Conservation (phyloP, 1,284 basidiomycete genomes). For the Lignosus rhinocerotis region DNA sequence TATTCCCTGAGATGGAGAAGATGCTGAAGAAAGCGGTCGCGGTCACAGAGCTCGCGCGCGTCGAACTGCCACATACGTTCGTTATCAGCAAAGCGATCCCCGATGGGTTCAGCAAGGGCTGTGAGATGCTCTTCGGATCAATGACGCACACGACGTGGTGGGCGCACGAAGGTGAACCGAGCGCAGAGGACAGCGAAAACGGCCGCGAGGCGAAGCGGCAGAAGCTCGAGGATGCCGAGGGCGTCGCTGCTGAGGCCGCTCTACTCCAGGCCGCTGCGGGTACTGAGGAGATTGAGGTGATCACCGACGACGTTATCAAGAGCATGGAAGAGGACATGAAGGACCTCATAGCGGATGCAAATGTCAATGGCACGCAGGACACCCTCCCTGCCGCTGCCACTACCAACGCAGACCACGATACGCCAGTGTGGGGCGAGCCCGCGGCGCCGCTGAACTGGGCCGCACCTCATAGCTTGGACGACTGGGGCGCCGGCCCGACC, state of each 20-base stretch:
- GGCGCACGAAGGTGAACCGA: conserved; percentile 8
- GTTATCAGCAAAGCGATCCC: conserved; percentile 54
- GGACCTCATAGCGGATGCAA: conserved; percentile 15
- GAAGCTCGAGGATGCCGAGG: conserved; percentile 19
- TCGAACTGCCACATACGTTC: conserved; percentile 59
- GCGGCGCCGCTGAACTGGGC: conserved; percentile 8
- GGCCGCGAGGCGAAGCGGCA: conserved; percentile 29
- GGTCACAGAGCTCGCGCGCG: conserved; percentile 48
- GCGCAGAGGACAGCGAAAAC: conserved; percentile 4
- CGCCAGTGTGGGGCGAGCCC: conserved; percentile 6
- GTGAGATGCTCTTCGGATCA: conserved; percentile 46
- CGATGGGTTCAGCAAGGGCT: conserved; percentile 52
- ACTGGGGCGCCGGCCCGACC: conserved; percentile 26
- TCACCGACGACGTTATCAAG: conserved; percentile 23
- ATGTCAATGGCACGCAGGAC: conserved; percentile 9
- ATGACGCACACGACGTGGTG: conserved; percentile 32
- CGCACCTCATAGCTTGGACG: conserved; percentile 4
- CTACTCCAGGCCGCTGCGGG: conserved; percentile 20
- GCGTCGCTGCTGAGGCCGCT: conserved; percentile 5
- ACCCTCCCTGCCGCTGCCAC: conserved; percentile 1
- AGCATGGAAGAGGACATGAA: conserved; percentile 21
- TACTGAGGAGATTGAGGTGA: conserved; percentile 19
- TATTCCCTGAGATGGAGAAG: conserved; percentile 49
- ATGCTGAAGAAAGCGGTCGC: conserved; percentile 49
- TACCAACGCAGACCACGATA: conserved; percentile 10